Percentiles rank a stretch among this genome's conserved stretches.
Evolutionary conservation across 106 monocot genomes (phyloP).

Genomic region (Dactylorhiza incarnata): DNA sequence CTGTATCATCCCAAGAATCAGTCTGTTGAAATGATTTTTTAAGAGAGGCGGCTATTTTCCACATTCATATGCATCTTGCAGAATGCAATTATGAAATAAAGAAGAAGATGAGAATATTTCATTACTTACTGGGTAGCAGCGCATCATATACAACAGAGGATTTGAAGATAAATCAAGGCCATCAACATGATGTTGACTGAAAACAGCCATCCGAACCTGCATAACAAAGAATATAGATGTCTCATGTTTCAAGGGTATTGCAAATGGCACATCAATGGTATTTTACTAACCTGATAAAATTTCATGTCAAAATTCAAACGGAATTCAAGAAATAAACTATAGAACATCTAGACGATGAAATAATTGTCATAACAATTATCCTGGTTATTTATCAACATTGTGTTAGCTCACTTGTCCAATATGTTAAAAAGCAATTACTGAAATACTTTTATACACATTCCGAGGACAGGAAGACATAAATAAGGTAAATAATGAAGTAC

Average conservation of each 20-base stretch:
- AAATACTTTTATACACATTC: too few species aligned
- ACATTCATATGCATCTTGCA: neutral
- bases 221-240: slow-evolving; percentile 9
- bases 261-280: neutral
- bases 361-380: neutral
- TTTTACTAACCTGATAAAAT: neutral
- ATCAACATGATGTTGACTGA: slow-evolving; percentile 99
- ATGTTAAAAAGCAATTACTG: too few species aligned
- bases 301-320: neutral
- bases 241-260: neutral
- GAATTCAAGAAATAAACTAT: neutral
- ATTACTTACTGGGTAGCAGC: slow-evolving; percentile 80
- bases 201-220: slow-evolving; percentile 98
- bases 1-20: neutral
- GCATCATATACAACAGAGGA: slow-evolving; percentile 98
- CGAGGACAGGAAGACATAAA: too few species aligned
- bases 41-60: neutral
- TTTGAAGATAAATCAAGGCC: slow-evolving; percentile 95
- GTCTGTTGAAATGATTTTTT: neutral
- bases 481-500: too few species aligned
- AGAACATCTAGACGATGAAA: neutral
- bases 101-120: neutral
- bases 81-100: neutral
- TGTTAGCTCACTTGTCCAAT: too few species aligned
- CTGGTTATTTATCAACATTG: too few species aligned